Base-by-base conservation (phyloP, 805 yeast genomes). In the Vanderwaltozyma polyspora region DNA sequence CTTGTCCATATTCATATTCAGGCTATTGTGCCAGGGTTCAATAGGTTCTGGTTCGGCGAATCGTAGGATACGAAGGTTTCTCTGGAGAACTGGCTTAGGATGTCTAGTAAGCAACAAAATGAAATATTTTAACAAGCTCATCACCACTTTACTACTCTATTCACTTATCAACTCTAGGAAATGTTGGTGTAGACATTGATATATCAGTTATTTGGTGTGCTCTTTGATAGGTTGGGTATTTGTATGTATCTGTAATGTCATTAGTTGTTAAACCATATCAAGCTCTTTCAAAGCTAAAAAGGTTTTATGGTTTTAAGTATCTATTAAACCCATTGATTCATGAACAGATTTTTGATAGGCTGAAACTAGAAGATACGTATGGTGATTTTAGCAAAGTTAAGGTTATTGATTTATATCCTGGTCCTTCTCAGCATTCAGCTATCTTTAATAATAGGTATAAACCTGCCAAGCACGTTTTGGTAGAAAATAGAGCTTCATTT, bases 401-500 rank as follows among this genome's bases (percentile, higher is more conserved):
- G 39, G 66, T 81, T 1, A 48, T 80, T 5, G 87, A 80, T 42
- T 60, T 74, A 9, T 74, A 74, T 42, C 63, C 80, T 0, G 77
- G 80, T 2, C 64, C 68, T 22, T 75, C 81, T 4, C 59, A 76
- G 2, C 72, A 79, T 45, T 69, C 87, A 0, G 62, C 76, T 1
- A 70, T 76, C 41, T 48, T 87, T n/a, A 66, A 81, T 51, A 66
- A 74, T 35, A 63, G 62, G 21, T 57, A 79, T 11, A 57, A 68
- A 26, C 95, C 95, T 0, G 53, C 59, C 23, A 72, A 68, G 19
- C 86, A 86, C 48, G 45, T 79, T 0, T 41, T 84, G 4, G 59
- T 83, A 53, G 91, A 82, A 39, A 58, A 67, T 6, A 62, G 72
- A 28, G 16, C 5, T 5, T 36, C 32, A 25, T 44, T 40, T 22